Evolutionary conservation across 768 basidiomycete species (phyloP).

Genomic region (Phanerochaete carnosa): DNA sequence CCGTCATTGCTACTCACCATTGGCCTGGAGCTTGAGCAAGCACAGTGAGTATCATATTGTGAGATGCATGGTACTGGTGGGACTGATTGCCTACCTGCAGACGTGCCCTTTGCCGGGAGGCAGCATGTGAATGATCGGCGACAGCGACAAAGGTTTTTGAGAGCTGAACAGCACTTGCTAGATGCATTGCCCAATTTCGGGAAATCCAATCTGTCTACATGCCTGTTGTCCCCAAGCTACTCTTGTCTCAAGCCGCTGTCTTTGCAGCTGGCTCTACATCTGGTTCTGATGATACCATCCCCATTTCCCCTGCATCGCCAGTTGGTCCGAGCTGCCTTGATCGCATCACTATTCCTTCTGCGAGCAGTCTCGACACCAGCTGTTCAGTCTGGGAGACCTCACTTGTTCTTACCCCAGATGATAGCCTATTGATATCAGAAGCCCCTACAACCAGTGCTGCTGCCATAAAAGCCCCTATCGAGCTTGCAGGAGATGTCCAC

Average conservation of each 20-base stretch:
- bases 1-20: neutral
- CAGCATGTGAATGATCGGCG: too few species aligned
- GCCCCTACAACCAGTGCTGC: too few species aligned
- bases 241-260: neutral
- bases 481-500: constrained; percentile 12
- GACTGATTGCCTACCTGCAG: too few species aligned
- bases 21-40: neutral
- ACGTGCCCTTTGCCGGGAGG: too few species aligned
- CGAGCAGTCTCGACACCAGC: too few species aligned
- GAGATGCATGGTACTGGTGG: neutral
- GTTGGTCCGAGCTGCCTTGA: too few species aligned
- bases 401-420: too few species aligned
- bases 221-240: neutral
- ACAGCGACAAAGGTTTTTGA: neutral
- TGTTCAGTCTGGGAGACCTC: too few species aligned
- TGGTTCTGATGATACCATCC: neutral
- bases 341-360: too few species aligned
- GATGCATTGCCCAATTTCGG: neutral
- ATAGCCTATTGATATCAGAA: too few species aligned
- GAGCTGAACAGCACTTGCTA: neutral
- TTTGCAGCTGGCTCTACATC: neutral
- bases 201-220: neutral
- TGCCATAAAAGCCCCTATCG: neutral
- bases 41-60: neutral
- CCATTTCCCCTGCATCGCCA: too few species aligned